Evolutionary conservation across 441 rosid genomes (phyloP), one percentile per base, ranked within the genome.

Genomic region (Theobroma grandiflorum): DNA sequence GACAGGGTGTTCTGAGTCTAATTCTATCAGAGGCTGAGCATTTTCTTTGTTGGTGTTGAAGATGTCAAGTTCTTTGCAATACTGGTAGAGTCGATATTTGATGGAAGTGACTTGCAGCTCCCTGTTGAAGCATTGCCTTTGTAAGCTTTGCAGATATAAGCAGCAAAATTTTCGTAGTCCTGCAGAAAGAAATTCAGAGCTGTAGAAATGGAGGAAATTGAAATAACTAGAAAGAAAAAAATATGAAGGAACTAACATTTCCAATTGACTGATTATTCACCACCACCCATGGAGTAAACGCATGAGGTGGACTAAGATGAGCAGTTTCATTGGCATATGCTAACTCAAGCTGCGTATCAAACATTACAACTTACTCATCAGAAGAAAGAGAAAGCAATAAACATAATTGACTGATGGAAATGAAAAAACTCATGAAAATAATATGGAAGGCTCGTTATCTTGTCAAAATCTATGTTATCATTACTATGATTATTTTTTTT

Each of bases 211-310:
- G 55, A 53, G 64, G 64, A 58, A 53, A 53, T 18, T 35, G 65
- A 57, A 38, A 37, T 66, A 33, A 57, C 10, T 55, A 43, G 33
- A 55, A 22, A 64, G 22, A 11, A 33, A 26, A 26, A 59, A 40
- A 12, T 26, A 14, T 62, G 15, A 12, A 26, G 64, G 61, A 66
- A 82, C 86, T 86, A 16, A 92, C 95, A 78, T 87, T 80, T 87
- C 78, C 78, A 47, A 91, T 84, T 26, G 93, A 82, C 80, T 74
- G 92, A 72, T 85, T 79, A 47, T 94, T 88, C 63, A 94, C 90
- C 64, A 89, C 86, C 69, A 94, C 86, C 95, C 98, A 94, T 58
- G 97, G 95, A 67, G 91, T 71, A 81, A 72, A 84, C 45, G 80
- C 47, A 15, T 72, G 91, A 58, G 93, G 86, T 71, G 95, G 97